Evolutionary conservation across 805 yeast genomes (phyloP).

Genomic region (Cyberlindnera americana): DNA sequence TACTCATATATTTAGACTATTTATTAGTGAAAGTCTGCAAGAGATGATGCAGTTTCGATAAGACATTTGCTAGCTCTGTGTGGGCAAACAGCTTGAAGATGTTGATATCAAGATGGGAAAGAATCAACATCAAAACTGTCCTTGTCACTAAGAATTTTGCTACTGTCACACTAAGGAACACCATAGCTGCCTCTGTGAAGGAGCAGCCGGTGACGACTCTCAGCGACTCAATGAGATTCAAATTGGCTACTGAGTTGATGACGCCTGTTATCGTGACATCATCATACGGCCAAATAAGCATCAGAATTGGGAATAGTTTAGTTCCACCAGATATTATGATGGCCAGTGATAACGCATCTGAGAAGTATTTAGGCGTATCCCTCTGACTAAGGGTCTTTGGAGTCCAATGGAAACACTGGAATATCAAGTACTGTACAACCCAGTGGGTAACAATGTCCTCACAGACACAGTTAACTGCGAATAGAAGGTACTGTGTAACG

Average conservation of each 20-base stretch:
- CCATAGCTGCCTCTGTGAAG: slow-evolving; percentile 4
- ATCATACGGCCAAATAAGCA: slow-evolving; percentile 97
- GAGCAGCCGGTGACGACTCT: slow-evolving; percentile 38
- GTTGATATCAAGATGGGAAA: slow-evolving; percentile 11
- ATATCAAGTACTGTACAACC: slow-evolving; percentile 31
- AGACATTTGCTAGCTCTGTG: not conserved
- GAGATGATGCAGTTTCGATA: not conserved
- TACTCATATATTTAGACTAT: not conserved
- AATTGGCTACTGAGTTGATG: slow-evolving; percentile 56
- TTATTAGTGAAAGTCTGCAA: not conserved
- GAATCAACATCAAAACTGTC: slow-evolving; percentile 10
- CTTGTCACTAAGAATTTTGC: slow-evolving; percentile 17
- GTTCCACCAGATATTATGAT: slow-evolving; percentile 74
- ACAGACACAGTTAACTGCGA: slow-evolving; percentile 48
- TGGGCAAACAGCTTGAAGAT: not conserved
- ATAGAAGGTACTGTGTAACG: slow-evolving; percentile 51
- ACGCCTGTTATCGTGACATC: slow-evolving; percentile 59
- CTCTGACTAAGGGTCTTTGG: slow-evolving; percentile 12
- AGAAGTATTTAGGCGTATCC: slow-evolving; percentile 25
- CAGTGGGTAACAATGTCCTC: slow-evolving; percentile 42
- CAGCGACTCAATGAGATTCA: slow-evolving; percentile 65
- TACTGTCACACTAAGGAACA: slow-evolving; percentile 13
- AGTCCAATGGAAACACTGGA: slow-evolving; percentile 29
- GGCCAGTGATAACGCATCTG: slow-evolving; percentile 55
- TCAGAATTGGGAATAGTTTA: slow-evolving; percentile 82